Percentiles rank a stretch among this genome's conserved stretches.
Conservation (phyloP, 2,329 filamentous ascomycete genomes). For the Phialophora verrucosa region DNA sequence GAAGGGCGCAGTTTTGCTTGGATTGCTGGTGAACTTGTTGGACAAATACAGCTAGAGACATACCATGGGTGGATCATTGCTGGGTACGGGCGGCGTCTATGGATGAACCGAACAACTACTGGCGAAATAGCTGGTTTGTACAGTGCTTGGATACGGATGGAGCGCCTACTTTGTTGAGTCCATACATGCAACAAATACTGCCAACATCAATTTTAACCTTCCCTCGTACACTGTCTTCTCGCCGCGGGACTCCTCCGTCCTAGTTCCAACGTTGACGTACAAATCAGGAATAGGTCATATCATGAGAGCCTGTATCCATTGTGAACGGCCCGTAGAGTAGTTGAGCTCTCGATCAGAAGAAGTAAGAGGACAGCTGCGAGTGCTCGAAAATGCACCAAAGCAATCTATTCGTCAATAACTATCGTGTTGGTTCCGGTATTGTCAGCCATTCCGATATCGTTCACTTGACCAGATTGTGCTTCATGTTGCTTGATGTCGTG, state of each 20-base stretch:
- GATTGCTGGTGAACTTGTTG: neutral
- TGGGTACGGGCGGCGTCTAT: neutral
- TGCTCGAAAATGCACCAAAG: neutral
- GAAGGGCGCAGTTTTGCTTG: neutral
- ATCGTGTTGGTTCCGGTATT: neutral
- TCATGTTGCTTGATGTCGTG: neutral
- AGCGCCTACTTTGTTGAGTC: neutral
- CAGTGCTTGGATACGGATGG: neutral
- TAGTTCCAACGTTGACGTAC: neutral
- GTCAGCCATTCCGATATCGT: neutral
- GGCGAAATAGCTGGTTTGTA: neutral
- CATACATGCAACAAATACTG: neutral
- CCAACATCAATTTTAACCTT: neutral
- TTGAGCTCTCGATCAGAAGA: neutral
- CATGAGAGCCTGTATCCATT: neutral
- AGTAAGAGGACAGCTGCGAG: neutral
- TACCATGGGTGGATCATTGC: conserved; percentile 9
- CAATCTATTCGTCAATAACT: too few species aligned
- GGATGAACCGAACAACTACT: neutral
- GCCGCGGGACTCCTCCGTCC: neutral
- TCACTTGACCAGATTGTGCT: neutral
- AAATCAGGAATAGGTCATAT: neutral
- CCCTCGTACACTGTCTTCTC: neutral
- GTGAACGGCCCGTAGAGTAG: neutral
- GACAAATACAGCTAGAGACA: conserved; percentile 4